A percentile compares a stretch with the other conserved stretches of the same genome.
Conservation (phyloP, 2,329 filamentous ascomycete species). For the Dothideomycetidae sp. region DNA sequence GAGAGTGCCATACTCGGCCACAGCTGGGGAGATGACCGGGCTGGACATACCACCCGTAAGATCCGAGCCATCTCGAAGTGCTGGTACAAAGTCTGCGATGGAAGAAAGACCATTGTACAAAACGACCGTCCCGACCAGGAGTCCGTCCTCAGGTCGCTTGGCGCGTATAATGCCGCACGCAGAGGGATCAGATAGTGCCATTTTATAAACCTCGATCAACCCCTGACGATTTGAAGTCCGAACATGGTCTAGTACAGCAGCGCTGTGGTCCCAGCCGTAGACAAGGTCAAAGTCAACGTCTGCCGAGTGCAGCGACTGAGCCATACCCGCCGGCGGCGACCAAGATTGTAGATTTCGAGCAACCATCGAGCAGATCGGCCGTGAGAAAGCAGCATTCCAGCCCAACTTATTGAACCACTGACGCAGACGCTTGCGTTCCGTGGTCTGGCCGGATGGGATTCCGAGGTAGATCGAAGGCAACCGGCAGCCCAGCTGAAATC, state of each 20-base stretch:
- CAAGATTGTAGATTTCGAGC: constrained; percentile 60
- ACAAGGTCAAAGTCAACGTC: constrained; percentile 73
- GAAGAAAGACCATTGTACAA: constrained; percentile 58
- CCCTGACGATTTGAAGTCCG: constrained; percentile 61
- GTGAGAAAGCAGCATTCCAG: constrained; percentile 60
- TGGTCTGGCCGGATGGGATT: constrained; percentile 53
- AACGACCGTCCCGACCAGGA: constrained; percentile 64
- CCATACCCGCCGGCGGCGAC: constrained; percentile 62
- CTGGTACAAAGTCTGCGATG: constrained; percentile 55
- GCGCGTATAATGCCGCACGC: constrained; percentile 72
- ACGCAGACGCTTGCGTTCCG: constrained; percentile 46
- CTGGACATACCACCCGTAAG: constrained; percentile 64
- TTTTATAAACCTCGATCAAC: constrained; percentile 63
- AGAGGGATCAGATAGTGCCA: constrained; percentile 55
- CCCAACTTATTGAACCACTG: constrained; percentile 82
- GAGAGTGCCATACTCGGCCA: constrained; percentile 53
- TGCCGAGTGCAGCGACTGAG: constrained; percentile 56
- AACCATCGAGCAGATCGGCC: constrained; percentile 55
- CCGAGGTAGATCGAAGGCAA: constrained; percentile 79
- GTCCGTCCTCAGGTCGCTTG: constrained; percentile 52
- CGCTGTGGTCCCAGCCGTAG: constrained; percentile 62
- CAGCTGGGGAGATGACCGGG: constrained; percentile 56
- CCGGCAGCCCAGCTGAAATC: constrained; percentile 66
- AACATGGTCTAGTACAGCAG: constrained; percentile 60
- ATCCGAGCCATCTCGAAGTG: constrained; percentile 42